phyloP scores from a whole-genome alignment of 2,329 filamentous ascomycete genomes.

The Sclerotinia glacialis region DNA sequence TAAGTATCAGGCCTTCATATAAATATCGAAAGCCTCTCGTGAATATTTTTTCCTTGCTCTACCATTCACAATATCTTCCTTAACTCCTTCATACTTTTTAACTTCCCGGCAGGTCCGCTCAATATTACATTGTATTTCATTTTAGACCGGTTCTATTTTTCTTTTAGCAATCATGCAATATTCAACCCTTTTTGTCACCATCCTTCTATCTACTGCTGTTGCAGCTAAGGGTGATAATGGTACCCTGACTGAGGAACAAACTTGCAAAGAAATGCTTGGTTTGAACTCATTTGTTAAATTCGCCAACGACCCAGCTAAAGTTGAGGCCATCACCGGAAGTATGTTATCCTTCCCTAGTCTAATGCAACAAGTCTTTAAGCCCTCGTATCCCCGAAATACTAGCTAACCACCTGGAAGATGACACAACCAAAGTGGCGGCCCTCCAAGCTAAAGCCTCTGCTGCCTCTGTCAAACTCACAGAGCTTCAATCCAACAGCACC shows the following conservation, averaged over 20 bases:
- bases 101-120: constrained; percentile 18
- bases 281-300: constrained; percentile 39
- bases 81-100: neutral
- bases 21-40: constrained; percentile 8
- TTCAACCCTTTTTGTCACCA: constrained; percentile 30
- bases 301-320: constrained; percentile 41
- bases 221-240: constrained; percentile 37
- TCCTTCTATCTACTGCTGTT: constrained; percentile 30
- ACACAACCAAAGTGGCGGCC: constrained; percentile 41
- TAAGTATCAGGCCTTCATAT: neutral
- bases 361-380: neutral
- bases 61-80: neutral
- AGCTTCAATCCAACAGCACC: constrained; percentile 41
- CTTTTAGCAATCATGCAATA: constrained; percentile 28
- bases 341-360: neutral
- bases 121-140: neutral
- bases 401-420: constrained; percentile 26
- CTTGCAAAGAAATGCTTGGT: constrained; percentile 40
- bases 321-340: constrained; percentile 38
- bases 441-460: constrained; percentile 43
- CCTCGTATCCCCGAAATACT: too few relatives aligned
- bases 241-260: constrained; percentile 37
- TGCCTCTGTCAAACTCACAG: constrained; percentile 36
- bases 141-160: neutral
- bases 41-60: neutral